These are phyloP conservation scores for Multifurca ochricompacta DNA, from an alignment of 768 basidiomycete species.

Conservation along the genomic window DNA sequence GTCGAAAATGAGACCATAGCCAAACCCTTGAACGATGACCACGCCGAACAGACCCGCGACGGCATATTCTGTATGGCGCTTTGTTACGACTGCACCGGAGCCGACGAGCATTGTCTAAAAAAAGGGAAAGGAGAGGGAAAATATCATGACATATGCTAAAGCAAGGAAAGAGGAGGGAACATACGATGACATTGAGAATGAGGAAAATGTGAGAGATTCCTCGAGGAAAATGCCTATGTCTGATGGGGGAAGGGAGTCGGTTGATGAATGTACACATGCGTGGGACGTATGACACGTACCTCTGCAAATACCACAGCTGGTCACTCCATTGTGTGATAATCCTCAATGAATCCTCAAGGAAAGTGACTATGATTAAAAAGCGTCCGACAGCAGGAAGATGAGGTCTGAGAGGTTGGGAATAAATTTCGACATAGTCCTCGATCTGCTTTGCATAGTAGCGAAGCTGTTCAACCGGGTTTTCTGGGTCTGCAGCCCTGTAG, in stretches of 20 bases:
- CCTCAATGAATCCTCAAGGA: constrained; percentile 91
- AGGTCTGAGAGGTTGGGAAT: constrained; percentile 88
- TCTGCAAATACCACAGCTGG: constrained; percentile 97
- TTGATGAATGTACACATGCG: constrained; percentile 13
- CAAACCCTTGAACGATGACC: constrained; percentile 92
- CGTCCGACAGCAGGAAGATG: constrained; percentile 91
- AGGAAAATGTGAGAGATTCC: constrained; percentile 93
- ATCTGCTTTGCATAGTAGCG: constrained; percentile 62
- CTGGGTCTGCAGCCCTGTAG: constrained; percentile 73
- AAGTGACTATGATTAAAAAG: constrained; percentile 96
- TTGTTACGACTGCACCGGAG: constrained; percentile 80
- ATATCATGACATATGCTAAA: neutral
- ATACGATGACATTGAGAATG: constrained; percentile 80
- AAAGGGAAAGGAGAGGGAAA: neutral
- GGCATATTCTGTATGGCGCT: constrained; percentile 81
- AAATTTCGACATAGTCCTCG: constrained; percentile 90
- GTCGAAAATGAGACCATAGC: constrained; percentile 99
- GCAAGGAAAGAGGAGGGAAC: constrained; percentile 29
- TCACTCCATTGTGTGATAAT: constrained; percentile 94
- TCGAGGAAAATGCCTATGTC: constrained; percentile 94
- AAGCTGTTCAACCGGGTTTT: constrained; percentile 76
- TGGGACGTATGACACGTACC: constrained; percentile 43
- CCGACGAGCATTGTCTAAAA: constrained; percentile 78
- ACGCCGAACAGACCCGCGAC: constrained; percentile 86
- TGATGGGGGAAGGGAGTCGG: constrained; percentile 27